phyloP scores from a whole-genome alignment of 2,329 filamentous ascomycete species.

The Plectosphaerella plurivora region DNA sequence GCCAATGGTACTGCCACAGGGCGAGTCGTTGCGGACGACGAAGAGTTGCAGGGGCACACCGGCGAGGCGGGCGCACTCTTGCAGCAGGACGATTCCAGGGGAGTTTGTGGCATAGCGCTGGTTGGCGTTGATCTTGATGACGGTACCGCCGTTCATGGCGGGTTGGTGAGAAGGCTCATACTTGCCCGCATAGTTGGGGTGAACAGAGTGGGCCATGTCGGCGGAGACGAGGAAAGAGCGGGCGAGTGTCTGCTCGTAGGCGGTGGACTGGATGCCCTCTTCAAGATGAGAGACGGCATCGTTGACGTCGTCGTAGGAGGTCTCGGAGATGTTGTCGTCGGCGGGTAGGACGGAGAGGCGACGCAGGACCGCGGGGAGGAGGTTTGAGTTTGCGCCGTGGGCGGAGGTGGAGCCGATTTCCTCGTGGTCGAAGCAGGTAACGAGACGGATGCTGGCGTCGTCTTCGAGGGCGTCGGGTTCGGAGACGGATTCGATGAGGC shows the following conservation, averaged over 20 bases:
- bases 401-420: slow-evolving; percentile 92
- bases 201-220: slow-evolving; percentile 95
- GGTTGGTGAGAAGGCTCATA: slow-evolving; percentile 90
- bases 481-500: slow-evolving; percentile 74
- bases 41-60: slow-evolving; percentile 91
- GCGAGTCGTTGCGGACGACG: slow-evolving; percentile 91
- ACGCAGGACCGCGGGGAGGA: slow-evolving; percentile 80
- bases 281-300: slow-evolving; percentile 53
- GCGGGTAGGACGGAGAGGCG: slow-evolving; percentile 78
- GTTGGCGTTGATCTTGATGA: slow-evolving; percentile 98
- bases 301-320: slow-evolving; percentile 55
- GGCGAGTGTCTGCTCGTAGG: slow-evolving; percentile 88
- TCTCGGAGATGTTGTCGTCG: slow-evolving; percentile 48
- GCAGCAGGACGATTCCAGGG: slow-evolving; percentile 86
- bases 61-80: slow-evolving; percentile 72
- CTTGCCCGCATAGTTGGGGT: slow-evolving; percentile 90
- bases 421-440: slow-evolving; percentile 95
- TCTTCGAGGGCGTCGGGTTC: slow-evolving; percentile 62
- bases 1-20: slow-evolving; percentile 93
- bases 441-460: slow-evolving; percentile 81
- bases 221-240: slow-evolving; percentile 92
- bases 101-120: slow-evolving; percentile 95
- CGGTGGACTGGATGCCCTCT: slow-evolving; percentile 60
- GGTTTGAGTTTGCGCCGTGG: slow-evolving; percentile 89
- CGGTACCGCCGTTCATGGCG: slow-evolving; percentile 92